Base-by-base conservation (phyloP, 805 yeast genomes). In the Candida morakotiae region DNA sequence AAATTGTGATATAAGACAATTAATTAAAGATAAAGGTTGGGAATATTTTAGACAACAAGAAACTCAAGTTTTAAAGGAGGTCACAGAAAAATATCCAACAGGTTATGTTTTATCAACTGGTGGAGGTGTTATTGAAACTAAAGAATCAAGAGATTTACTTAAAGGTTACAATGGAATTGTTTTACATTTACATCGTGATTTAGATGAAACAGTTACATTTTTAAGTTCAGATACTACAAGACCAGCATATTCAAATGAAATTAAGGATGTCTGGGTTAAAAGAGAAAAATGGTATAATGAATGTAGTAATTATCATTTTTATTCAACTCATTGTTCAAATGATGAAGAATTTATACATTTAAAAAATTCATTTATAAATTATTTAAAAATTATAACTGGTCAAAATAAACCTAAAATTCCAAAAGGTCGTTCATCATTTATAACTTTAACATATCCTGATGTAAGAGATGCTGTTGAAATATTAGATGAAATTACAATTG, bases 71-170 rank as follows among this genome's bases (percentile, higher is more conserved):
- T 74, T 85, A 44, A 60, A 70, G 34, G 74, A 76, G 32, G 65
- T 71, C 21, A 44, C 84, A 14, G 44, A 55, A 2, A 57, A 67
- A 21, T 54, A 58, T 43, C 39, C 61, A 5, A 52, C 50, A 14
- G 83, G 83, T 4, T 69, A 79, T 50, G 84, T 91, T 16, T 73
- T 91, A 38, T 86, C 98, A 0, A 86, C 96, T 34, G 99, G 99
- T 23, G 99, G 99, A 30, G 99, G 99, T 8, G 71, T 93, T 42
- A 95, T 93, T 19, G 98, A 91, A 61, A 73, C 73, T 27, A 70
- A 70, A 6, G 73, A 59, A n/a, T 79, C 94, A 4, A 75, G 97
- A 49, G 69, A 69, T 9, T 46, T 77, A 6, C 68, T 93, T 56
- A 72, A 79, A 48, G 55, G 67, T 6, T 84, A 79, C 56, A 85